Evolutionary conservation across 1,139 yeast genomes (phyloP), one percentile per base, ranked within the genome.

Genomic region (Lodderomyces metapsilosis): DNA sequence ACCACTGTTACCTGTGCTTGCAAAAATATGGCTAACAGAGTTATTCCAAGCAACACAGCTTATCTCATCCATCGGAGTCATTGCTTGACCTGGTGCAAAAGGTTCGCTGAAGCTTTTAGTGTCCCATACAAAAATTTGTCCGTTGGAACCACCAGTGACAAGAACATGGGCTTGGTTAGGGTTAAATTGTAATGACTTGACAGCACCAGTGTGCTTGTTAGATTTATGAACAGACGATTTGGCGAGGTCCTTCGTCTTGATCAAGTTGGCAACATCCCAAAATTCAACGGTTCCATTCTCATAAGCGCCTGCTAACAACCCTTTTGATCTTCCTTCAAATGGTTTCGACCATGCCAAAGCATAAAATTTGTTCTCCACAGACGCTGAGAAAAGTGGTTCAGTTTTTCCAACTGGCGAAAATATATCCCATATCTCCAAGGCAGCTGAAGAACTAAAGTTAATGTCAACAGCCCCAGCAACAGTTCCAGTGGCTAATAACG

Each of bases 381-480:
- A 54, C n/a, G 71, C 69, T 7, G 68, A 52, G 46, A 76, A 74
- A 27, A 79, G 56, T 2, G 92, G 86, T 36, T 70, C 65, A 46
- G 59, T 63, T 36, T 54, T 54, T 43, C 59, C 53, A 36, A 64
- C 56, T 50, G 73, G 58, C 25, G 80, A 64, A 47, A 88, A 76
- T 6, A 86, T 74, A 51, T 82, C 82, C 88, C 95, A 86, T 47
- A 92, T 71, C 54, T 88, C 94, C 46, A 92, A 68, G 22, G 77
- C 67, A 3, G 96, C 83, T 28, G 82, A 75, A 28, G 95, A 81
- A 38, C 91, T 82, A 64, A 91, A 89, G 57, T 85, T 81, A 39
- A 86, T 87, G 58, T 88, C 97, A 52, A 92, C 85, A 12, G 97
- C 95, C 12, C 98, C 98, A 0, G 98, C 92, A 16, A 88, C 88